A percentile compares a stretch with the other conserved stretches of the same genome.
Conservation (phyloP, 2,329 filamentous ascomycete species). For the Pseudocercospora vitis region DNA sequence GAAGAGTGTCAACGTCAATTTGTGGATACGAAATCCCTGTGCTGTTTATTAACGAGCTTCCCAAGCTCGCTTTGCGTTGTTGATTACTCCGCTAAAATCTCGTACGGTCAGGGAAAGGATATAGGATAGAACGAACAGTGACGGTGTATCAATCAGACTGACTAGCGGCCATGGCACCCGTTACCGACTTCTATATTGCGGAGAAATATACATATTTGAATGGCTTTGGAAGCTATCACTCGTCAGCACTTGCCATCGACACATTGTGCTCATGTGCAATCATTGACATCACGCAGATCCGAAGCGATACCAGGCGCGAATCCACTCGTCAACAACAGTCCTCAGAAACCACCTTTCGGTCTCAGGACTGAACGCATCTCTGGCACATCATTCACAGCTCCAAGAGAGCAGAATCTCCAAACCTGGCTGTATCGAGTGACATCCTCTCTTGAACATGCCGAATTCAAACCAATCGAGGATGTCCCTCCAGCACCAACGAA, state of each 20-base stretch:
- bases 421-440: conserved; percentile 57
- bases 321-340: conserved; percentile 73
- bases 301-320: conserved; percentile 73
- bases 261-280: background rate
- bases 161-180: conserved; percentile 44
- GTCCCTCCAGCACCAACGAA: conserved; percentile 3
- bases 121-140: too few species aligned
- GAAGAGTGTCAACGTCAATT: too few species aligned
- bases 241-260: conserved; percentile 44
- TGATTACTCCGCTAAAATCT: too few species aligned
- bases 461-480: conserved; percentile 13
- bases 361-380: conserved; percentile 72
- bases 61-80: too few species aligned
- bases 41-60: too few species aligned
- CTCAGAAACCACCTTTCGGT: conserved; percentile 73
- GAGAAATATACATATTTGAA: conserved; percentile 73
- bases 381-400: conserved; percentile 58
- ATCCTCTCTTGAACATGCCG: conserved; percentile 31
- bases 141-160: too few species aligned
- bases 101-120: too few species aligned
- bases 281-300: conserved; percentile 40
- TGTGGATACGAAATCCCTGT: too few species aligned
- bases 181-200: conserved; percentile 59
- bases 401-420: conserved; percentile 55
- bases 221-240: conserved; percentile 73